Conservation (phyloP, 495 filamentous ascomycete genomes). For the Elaphomyces granulatus region DNA sequence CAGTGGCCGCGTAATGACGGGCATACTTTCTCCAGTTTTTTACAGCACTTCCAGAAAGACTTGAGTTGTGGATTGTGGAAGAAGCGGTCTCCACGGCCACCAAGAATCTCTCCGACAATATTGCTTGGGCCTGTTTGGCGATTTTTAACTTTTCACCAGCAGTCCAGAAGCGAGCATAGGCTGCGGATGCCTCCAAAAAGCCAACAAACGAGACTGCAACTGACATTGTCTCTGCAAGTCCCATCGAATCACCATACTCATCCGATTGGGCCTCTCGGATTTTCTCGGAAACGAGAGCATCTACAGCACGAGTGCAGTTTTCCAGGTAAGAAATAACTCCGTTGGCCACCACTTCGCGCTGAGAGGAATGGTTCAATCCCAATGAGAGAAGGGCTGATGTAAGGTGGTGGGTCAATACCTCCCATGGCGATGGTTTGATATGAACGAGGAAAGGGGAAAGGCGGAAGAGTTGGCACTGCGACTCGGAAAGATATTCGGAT, state of each 20-base stretch:
- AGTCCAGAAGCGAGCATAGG: constrained; percentile 65
- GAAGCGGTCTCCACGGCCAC: constrained; percentile 74
- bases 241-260: constrained; percentile 38
- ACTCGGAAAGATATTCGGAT: constrained; percentile 68
- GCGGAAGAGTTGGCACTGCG: constrained; percentile 59
- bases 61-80: constrained; percentile 63
- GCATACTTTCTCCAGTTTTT: constrained; percentile 70
- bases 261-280: constrained; percentile 33
- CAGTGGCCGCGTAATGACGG: constrained; percentile 64
- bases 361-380: constrained; percentile 48
- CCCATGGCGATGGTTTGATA: constrained; percentile 81
- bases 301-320: constrained; percentile 42
- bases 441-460: constrained; percentile 68
- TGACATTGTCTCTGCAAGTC: constrained; percentile 52
- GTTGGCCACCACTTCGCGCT: constrained; percentile 46
- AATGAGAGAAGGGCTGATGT: constrained; percentile 65
- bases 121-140: constrained; percentile 48
- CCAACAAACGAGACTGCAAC: constrained; percentile 72
- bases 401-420: constrained; percentile 64
- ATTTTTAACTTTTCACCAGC: constrained; percentile 53
- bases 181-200: constrained; percentile 68
- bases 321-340: constrained; percentile 53
- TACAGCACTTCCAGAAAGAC: constrained; percentile 31
- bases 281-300: constrained; percentile 20
- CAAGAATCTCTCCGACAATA: constrained; percentile 72